Percentiles rank a stretch among this genome's conserved stretches.
Conservation (phyloP, 768 basidiomycete species). For the Gautieria morchelliformis region DNA sequence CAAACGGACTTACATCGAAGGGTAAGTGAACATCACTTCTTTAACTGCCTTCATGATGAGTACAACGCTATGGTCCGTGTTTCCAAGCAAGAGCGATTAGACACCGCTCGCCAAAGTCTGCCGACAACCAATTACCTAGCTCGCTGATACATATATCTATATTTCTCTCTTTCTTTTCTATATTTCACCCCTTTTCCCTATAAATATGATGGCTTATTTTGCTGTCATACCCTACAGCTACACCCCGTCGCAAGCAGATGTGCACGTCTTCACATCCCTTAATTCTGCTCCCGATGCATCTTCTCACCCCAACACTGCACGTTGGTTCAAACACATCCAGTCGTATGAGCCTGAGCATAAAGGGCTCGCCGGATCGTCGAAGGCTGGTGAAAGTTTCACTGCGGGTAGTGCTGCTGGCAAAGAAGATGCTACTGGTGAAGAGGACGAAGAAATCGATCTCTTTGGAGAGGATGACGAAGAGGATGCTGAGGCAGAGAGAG, state of each 20-base stretch:
- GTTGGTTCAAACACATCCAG: slow-evolving; percentile 94
- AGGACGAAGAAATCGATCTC: slow-evolving; percentile 60
- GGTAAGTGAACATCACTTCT: slow-evolving; percentile 43
- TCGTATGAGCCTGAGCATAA: slow-evolving; percentile 74
- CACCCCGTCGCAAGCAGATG: slow-evolving; percentile 90
- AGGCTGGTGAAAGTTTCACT: slow-evolving; percentile 65
- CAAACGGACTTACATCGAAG: slow-evolving; percentile 82
- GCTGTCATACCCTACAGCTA: slow-evolving; percentile 41
- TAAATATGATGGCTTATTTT: not conserved
- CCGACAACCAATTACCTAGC: slow-evolving; percentile 64
- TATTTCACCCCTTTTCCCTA: too few species aligned
- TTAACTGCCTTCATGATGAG: slow-evolving; percentile 43
- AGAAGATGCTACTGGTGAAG: slow-evolving; percentile 33
- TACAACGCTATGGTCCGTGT: slow-evolving; percentile 87
- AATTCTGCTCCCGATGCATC: slow-evolving; percentile 53
- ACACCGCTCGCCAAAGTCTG: slow-evolving; percentile 73
- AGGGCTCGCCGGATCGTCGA: slow-evolving; percentile 77
- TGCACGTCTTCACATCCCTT: slow-evolving; percentile 81
- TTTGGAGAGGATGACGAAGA: slow-evolving; percentile 82
- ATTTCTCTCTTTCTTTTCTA: not conserved
- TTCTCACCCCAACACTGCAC: slow-evolving; percentile 59
- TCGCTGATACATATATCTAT: slow-evolving; percentile 42
- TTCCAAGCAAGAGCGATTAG: slow-evolving; percentile 86
- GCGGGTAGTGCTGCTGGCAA: slow-evolving; percentile 36
- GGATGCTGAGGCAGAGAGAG: slow-evolving; percentile 73